Evolutionary conservation across 306 rosid species (phyloP).

Genomic region (Acacia confusa): DNA sequence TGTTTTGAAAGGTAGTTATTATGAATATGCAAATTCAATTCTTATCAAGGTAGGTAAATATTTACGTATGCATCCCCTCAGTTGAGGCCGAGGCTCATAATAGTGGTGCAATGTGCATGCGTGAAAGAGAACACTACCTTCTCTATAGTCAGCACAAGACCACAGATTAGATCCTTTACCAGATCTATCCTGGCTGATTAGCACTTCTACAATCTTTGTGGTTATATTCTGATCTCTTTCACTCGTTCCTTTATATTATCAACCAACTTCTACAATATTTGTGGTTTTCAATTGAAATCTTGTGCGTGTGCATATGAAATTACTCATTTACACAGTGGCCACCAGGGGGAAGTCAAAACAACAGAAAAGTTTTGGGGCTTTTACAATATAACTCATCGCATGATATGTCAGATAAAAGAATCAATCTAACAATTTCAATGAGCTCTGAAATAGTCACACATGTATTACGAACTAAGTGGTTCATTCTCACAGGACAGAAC

Average conservation of each 20-base stretch:
- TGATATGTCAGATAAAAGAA: neutral
- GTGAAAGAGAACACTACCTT: neutral
- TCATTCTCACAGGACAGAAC: neutral
- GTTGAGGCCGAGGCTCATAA: neutral
- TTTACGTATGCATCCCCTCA: neutral
- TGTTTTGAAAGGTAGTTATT: neutral
- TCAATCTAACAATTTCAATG: neutral
- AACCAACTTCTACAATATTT: neutral
- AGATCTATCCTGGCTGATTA: neutral
- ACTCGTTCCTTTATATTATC: neutral
- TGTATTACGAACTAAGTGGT: neutral
- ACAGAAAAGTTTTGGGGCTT: neutral
- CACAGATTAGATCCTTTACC: neutral
- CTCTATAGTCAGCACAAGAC: neutral
- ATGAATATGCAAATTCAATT: neutral
- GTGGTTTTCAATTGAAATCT: neutral
- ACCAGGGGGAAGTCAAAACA: neutral
- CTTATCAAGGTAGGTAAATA: neutral
- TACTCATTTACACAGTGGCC: too few species aligned
- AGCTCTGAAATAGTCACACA: neutral
- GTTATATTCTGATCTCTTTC: conserved; percentile 4
- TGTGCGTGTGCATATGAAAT: neutral
- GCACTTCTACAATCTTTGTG: neutral
- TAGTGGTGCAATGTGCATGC: neutral
- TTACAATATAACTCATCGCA: neutral